Conservation (phyloP, 805 yeast species). For the Yamadazyma sp. region DNA sequence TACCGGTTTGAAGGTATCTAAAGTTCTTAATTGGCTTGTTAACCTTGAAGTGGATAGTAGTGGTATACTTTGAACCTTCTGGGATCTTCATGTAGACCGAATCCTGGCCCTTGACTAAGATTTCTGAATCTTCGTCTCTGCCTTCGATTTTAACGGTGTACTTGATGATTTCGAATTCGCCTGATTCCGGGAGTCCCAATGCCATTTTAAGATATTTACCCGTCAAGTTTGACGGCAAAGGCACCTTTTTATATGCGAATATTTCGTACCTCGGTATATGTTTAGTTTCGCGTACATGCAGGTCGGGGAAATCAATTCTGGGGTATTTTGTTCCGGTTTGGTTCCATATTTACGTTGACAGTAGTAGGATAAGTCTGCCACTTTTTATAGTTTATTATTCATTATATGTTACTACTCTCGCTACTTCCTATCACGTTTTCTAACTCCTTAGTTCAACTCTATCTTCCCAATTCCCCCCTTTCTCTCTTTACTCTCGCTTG, state of each 20-base stretch:
- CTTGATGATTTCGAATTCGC: slow-evolving; percentile 32
- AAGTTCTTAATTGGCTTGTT: slow-evolving; percentile 29
- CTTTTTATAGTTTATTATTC: too few relatives aligned
- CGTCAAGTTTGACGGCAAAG: slow-evolving; percentile 1
- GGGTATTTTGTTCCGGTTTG: too few relatives aligned
- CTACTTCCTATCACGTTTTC: too few relatives aligned
- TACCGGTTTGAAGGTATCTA: slow-evolving; percentile 35
- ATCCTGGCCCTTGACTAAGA: slow-evolving; percentile 30
- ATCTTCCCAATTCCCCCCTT: too few relatives aligned
- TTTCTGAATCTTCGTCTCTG: slow-evolving; percentile 22
- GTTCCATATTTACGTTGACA: too few relatives aligned
- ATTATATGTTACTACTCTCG: too few relatives aligned
- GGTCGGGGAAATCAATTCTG: too few relatives aligned
- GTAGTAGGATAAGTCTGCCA: too few relatives aligned
- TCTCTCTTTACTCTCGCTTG: too few relatives aligned
- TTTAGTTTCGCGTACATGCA: too few relatives aligned
- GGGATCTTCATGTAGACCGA: slow-evolving; percentile 32
- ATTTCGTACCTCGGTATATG: neutral
- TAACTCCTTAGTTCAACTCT: too few relatives aligned
- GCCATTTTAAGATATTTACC: too few relatives aligned
- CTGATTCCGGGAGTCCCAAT: slow-evolving; percentile 14
- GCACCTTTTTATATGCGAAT: slow-evolving; percentile 1
- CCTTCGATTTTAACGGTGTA: slow-evolving; percentile 33
- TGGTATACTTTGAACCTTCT: slow-evolving; percentile 34
- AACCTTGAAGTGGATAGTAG: slow-evolving; percentile 34